Percentiles rank a stretch among this genome's conserved stretches.
phyloP scores from a whole-genome alignment of 345 rosid species.

The Firmiana major region DNA sequence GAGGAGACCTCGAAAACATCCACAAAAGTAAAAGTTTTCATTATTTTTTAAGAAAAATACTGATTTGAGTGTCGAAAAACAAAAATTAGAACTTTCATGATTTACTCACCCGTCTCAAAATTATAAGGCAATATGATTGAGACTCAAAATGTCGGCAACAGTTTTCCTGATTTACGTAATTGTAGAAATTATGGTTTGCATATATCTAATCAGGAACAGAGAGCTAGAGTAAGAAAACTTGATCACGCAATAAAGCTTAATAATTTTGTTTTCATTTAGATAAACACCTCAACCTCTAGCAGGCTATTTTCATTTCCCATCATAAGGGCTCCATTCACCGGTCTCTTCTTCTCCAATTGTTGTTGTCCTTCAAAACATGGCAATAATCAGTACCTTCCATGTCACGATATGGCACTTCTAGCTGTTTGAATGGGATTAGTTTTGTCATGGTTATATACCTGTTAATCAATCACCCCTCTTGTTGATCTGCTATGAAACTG shows the following conservation, averaged over 20 bases:
- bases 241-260: conserved; percentile 11
- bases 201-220: neutral
- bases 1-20: too few species aligned
- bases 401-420: neutral
- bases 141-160: too few species aligned
- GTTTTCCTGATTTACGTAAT: neutral
- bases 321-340: neutral
- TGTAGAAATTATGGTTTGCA: neutral
- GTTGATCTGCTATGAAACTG: neutral
- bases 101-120: too few species aligned
- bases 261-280: conserved; percentile 2
- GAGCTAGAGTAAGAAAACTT: neutral
- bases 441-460: neutral
- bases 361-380: neutral
- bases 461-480: neutral
- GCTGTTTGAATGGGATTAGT: neutral
- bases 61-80: too few species aligned
- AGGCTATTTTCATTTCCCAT: neutral
- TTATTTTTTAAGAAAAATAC: too few species aligned
- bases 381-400: neutral
- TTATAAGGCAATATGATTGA: too few species aligned
- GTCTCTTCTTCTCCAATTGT: neutral
- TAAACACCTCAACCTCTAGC: neutral
- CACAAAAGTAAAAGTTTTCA: too few species aligned
- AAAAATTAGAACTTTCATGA: too few species aligned